Evolutionary conservation across 1,284 basidiomycete genomes (phyloP), one percentile per base, ranked within the genome.

Genomic region (Veloboletus limbatus): DNA sequence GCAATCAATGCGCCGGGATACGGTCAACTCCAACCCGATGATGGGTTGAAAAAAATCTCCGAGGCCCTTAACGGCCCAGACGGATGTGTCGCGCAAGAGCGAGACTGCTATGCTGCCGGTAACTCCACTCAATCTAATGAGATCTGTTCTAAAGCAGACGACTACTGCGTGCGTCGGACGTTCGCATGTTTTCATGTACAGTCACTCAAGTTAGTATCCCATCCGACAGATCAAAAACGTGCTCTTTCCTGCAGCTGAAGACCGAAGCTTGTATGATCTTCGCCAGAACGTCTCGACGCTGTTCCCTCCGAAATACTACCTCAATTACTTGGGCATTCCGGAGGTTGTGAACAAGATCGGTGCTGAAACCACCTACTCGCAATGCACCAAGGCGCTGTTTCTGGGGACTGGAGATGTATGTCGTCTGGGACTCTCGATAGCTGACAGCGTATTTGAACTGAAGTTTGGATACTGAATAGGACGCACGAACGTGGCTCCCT

Each of bases 1-100:
- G 78, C 80, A 0, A 75, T 71, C 0, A 59, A 80, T 33, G 82
- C 82, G 0, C 82, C 82, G 3, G 80, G 81, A 17, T 85, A 84
- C 50, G 81, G 82, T 8, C 81, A 73, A 51, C 72, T 85, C 3
- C 77, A 79, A 49, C 69, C 68, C 24, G 67, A 74, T 37, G 48
- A 57, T 3, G 73, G 77, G 3, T 59, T 85, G 40, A 56, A 67
- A 16, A 52, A 71, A 38, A 65, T 84, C 17, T 81, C 76, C 22
- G 50, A 72, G 4, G 65, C 75, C 0, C 81, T 70, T 59, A 81
- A 74, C 48, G 63, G 59, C 6, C 40, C 67, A 0, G 67, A 69
- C 10, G 82, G 81, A 10, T 85, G 79, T 53, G 60, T 67, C 38
- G 75, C 70, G 7, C 76, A 77, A 55, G 76, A 78, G 55, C 48